A percentile compares a stretch with the other conserved stretches of the same genome.
Evolutionary conservation across 2,329 filamentous ascomycete species (phyloP).

Genomic region (Herpotrichia juniperi): DNA sequence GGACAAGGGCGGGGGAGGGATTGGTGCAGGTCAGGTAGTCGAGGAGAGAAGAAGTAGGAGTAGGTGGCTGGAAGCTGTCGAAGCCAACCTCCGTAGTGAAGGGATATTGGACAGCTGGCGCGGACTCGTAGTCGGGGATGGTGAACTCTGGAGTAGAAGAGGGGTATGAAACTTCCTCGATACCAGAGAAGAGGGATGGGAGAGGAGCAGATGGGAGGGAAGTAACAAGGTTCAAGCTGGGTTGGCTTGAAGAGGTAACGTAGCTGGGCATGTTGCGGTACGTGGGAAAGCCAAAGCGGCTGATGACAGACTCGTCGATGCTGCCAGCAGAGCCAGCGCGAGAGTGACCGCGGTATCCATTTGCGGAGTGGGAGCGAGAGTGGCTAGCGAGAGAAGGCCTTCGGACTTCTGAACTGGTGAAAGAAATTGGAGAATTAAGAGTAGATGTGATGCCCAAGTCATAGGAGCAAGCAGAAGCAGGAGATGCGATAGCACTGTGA

Average conservation of each 20-base stretch:
- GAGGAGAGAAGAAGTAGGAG: constrained; percentile 70
- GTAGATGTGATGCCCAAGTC: constrained; percentile 47
- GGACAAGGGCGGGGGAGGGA: constrained; percentile 81
- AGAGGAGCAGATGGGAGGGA: constrained; percentile 44
- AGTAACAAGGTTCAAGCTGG: constrained; percentile 47
- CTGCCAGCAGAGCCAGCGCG: constrained; percentile 71
- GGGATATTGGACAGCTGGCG: constrained; percentile 52
- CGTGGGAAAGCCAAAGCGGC: constrained; percentile 80
- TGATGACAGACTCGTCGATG: constrained; percentile 69
- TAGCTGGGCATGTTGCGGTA: constrained; percentile 76
- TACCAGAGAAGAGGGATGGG: constrained; percentile 34
- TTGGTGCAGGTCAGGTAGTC: constrained; percentile 80
- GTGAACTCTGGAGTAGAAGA: constrained; percentile 37
- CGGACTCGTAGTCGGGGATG: constrained; percentile 44
- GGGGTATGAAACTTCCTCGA: constrained; percentile 40
- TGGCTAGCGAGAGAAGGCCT: constrained; percentile 47
- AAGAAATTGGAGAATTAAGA: constrained; percentile 70
- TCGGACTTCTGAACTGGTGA: constrained; percentile 39
- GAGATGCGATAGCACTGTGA: constrained; percentile 52
- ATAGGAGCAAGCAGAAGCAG: constrained; percentile 50
- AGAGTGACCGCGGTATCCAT: constrained; percentile 29
- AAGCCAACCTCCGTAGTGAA: constrained; percentile 47
- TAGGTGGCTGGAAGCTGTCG: constrained; percentile 42
- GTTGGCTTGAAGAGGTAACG: constrained; percentile 49
- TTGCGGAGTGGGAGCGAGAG: constrained; percentile 46